Evolutionary conservation across 1,139 yeast genomes (phyloP).

Genomic region (Kurtzmaniella quercitrusa): DNA sequence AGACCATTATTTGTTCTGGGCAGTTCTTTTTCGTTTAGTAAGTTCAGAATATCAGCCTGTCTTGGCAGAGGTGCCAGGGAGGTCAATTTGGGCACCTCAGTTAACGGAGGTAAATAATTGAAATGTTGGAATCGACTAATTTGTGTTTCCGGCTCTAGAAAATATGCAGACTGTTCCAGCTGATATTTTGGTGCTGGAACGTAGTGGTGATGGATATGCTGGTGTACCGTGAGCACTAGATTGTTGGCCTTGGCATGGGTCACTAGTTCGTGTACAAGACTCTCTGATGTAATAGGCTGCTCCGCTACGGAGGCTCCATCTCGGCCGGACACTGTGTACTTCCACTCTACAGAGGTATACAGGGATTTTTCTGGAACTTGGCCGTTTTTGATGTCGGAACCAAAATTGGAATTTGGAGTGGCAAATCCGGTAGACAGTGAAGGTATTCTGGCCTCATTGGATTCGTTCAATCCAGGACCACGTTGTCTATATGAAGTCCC

Average conservation of each 20-base stretch:
- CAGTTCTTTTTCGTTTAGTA: conserved; percentile 2
- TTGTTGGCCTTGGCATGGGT: conserved; percentile 59
- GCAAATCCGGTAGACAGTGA: not conserved
- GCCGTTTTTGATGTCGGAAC: not conserved
- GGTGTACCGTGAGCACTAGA: conserved; percentile 70
- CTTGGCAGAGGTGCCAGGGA: conserved; percentile 47
- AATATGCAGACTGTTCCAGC: conserved; percentile 7
- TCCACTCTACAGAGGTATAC: conserved; percentile 25
- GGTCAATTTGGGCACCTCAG: conserved; percentile 65
- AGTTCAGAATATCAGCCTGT: conserved; percentile 1
- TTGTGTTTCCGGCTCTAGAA: conserved; percentile 54
- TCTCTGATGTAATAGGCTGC: conserved; percentile 21
- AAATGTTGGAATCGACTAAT: conserved; percentile 63
- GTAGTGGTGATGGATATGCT: conserved; percentile 76
- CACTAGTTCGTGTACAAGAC: conserved; percentile 52
- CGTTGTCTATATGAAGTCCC: not conserved
- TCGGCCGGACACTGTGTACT: conserved; percentile 20
- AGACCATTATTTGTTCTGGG: conserved; percentile 3
- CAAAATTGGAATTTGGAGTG: not conserved
- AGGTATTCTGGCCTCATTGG: not conserved
- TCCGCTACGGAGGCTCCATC: conserved; percentile 9
- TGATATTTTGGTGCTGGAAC: conserved; percentile 25
- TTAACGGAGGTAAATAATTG: conserved; percentile 66
- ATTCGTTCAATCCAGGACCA: not conserved
- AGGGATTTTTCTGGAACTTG: conserved; percentile 2